Evolutionary conservation across 164 flowering plant genomes (phyloP), one percentile per base, ranked within the genome.

Genomic region (Magnolia officinalis): DNA sequence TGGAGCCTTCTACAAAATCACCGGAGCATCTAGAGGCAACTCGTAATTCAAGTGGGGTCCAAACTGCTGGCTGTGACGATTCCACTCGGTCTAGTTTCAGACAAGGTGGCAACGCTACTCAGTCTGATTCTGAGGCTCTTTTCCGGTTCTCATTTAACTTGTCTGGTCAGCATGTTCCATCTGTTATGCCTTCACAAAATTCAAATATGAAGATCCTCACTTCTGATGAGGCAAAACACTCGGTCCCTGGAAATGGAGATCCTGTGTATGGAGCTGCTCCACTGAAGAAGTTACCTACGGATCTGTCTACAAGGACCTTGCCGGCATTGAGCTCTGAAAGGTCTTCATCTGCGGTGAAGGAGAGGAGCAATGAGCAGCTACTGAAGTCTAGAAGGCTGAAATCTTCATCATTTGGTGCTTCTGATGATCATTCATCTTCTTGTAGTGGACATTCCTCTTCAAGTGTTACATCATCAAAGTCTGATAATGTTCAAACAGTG

Each of bases 21-120:
- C 37, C 68, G 23, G 86, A 78, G 76, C 84, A 85, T 73, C 83
- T 85, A 87, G 81, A 80, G 2, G 82, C 80, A 67, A 71, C 84
- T 80, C 76, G 85, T 50, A 80, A 82, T 9, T 77, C 79, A 23
- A 67, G 63, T 63, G 82, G 75, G 66, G 37, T 76, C 69, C 78
- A 16, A 74, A 58, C 69, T 58, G 81, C 79, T 61, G 65, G 74
- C 20, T 26, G 65, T 14, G 77, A 75, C 77, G 74, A 77, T 63
- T 73, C 75, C 74, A 37, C 79, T 73, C 63, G 23, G 50, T 71
- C 77, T 9, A 74, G 79, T 71, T n/a, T 70, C 23, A 73, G 58
- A 68, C 85, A 65, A 72, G 61, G 77, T 55, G 69, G 24, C 71
- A 77, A 76, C 21, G 78, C 69, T n/a, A 63, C 71, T 37, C 52